Evolutionary conservation across 139 green algal species (phyloP).

Genomic region (Tetraselmis chui): DNA sequence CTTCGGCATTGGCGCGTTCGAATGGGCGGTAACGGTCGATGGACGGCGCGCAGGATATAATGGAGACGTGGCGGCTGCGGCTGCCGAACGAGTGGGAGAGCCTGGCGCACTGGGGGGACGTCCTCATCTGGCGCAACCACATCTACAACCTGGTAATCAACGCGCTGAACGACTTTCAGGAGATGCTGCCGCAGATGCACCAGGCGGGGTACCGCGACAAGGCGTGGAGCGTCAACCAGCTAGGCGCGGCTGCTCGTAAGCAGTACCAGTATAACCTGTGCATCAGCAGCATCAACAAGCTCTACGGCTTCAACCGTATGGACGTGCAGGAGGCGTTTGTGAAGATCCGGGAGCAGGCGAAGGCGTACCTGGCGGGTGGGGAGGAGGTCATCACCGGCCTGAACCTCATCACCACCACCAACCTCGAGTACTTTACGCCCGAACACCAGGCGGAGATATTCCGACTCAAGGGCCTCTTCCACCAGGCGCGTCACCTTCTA

Average conservation of each 20-base stretch:
- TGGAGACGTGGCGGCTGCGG: conserved; percentile 85
- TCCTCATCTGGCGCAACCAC: conserved; percentile 93
- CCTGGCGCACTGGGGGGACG: conserved; percentile 79
- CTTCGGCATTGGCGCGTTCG: too few species aligned
- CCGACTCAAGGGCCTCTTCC: conserved; percentile 68
- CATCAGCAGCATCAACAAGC: conserved; percentile 72
- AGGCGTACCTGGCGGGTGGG: conserved; percentile 48
- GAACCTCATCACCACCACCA: conserved; percentile 87
- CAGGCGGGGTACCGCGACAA: conserved; percentile 76
- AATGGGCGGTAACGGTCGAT: too few species aligned
- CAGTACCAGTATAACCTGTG: conserved; percentile 41
- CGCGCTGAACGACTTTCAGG: conserved; percentile 56
- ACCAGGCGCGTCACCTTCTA: conserved; percentile 22
- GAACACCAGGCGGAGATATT: conserved; percentile 88
- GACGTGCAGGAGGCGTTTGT: conserved; percentile 97
- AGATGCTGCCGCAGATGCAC: conserved; percentile 56
- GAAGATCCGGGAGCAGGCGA: conserved; percentile 88
- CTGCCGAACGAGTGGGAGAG: conserved; percentile 93
- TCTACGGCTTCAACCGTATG: conserved; percentile 96
- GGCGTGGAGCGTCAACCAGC: conserved; percentile 90
- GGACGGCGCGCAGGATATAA: conserved; percentile 63
- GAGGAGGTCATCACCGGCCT: conserved; percentile 63
- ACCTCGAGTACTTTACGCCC: conserved; percentile 94
- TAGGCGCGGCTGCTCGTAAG: conserved; percentile 74
- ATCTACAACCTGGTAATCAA: conserved; percentile 94